phyloP scores from a whole-genome alignment of 1,284 basidiomycete species.

The Exsudoporus floridanus region DNA sequence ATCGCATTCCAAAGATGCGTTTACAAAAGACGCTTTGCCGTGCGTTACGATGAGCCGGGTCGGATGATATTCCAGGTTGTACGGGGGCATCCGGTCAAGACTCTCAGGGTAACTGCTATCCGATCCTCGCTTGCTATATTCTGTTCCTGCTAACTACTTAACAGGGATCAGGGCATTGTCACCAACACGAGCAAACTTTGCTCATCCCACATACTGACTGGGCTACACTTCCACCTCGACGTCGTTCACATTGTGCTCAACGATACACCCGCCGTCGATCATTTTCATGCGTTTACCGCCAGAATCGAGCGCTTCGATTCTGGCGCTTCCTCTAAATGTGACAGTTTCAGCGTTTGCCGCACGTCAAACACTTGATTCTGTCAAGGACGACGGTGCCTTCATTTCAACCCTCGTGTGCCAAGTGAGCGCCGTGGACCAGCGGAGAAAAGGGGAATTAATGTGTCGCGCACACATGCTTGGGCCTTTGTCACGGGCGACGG shows the following conservation, averaged over 20 bases:
- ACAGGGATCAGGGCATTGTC: not conserved
- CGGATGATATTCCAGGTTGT: no score
- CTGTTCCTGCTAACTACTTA: not conserved
- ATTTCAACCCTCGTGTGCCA: not conserved
- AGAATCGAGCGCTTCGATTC: not conserved
- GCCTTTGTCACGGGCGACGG: no score
- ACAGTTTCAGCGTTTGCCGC: not conserved
- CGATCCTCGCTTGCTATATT: not conserved
- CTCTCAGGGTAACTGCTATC: not conserved
- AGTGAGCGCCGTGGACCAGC: not conserved
- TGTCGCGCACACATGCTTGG: not conserved
- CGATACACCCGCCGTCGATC: not conserved
- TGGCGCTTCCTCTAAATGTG: not conserved
- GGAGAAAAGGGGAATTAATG: not conserved
- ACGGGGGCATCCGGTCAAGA: no score
- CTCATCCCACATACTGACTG: not conserved
- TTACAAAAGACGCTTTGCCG: not conserved
- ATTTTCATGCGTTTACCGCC: not conserved
- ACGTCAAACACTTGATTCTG: not conserved
- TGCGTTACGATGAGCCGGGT: not conserved
- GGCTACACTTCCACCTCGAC: not conserved
- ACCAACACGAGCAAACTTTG: not conserved
- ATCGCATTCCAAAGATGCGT: not conserved
- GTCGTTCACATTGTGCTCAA: not conserved
- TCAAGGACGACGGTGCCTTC: constrained; percentile 1